Percentiles rank a stretch among this genome's conserved stretches.
Conservation (phyloP, 768 basidiomycete genomes). For the Tephrocybe sp. region DNA sequence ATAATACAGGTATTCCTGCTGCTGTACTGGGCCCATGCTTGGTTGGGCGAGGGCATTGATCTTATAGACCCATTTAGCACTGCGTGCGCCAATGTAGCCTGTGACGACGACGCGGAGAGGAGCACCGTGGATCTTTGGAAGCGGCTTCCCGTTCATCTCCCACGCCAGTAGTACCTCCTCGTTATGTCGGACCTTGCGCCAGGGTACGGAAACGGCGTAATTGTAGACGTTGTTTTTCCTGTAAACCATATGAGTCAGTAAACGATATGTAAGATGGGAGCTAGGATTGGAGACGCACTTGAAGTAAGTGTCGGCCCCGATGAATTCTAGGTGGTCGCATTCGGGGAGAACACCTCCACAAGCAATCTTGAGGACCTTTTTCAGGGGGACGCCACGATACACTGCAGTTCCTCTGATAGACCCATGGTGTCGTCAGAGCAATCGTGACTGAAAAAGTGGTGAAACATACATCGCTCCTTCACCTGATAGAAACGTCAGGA, state of each 20-base stretch:
- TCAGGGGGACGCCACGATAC: constrained; percentile 51
- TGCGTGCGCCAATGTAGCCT: constrained; percentile 56
- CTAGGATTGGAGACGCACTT: constrained; percentile 30
- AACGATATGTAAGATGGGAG: background rate
- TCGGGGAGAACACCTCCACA: constrained; percentile 50
- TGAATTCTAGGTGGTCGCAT: constrained; percentile 52
- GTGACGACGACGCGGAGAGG: constrained; percentile 52
- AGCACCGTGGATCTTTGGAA: constrained; percentile 51
- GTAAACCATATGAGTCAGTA: background rate
- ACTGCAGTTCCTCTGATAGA: constrained; percentile 45
- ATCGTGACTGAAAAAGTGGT: background rate
- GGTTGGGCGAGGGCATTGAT: constrained; percentile 51
- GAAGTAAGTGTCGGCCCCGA: constrained; percentile 60
- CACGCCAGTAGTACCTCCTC: constrained; percentile 53
- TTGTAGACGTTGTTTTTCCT: constrained; percentile 37
- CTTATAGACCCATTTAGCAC: constrained; percentile 52
- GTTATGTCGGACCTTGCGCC: constrained; percentile 44
- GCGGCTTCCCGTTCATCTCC: constrained; percentile 50
- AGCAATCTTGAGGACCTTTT: constrained; percentile 52
- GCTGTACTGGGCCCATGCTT: constrained; percentile 52
- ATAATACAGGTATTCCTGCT: constrained; percentile 54
- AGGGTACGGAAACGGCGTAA: constrained; percentile 49
- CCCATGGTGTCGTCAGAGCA: background rate
- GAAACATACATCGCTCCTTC: constrained; percentile 48
- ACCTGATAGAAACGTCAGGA: constrained; percentile 16